These are phyloP conservation scores for Lepidium campestre DNA, from an alignment of 441 rosid species.

Conservation along the genomic window DNA sequence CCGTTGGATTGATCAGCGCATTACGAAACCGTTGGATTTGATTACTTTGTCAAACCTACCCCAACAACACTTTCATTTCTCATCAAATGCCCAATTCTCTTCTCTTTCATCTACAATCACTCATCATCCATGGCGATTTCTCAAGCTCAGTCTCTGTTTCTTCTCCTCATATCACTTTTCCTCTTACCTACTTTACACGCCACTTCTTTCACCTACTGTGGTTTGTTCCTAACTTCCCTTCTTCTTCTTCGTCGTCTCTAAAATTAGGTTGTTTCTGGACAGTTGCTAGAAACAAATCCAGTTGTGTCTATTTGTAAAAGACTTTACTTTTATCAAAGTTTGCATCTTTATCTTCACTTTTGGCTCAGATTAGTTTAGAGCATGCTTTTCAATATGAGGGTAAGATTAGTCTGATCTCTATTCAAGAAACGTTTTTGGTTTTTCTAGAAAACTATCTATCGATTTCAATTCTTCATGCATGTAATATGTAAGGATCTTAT, in stretches of 20 bases:
- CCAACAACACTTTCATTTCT: background rate
- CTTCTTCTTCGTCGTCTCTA: background rate
- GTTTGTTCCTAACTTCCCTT: conserved; percentile 13
- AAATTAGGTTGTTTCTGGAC: background rate
- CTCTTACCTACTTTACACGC: conserved; percentile 13
- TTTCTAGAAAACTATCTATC: background rate
- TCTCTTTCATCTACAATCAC: conserved; percentile 1
- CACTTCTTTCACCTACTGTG: conserved; percentile 28
- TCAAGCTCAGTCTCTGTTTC: conserved; percentile 15
- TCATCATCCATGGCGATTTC: conserved; percentile 28
- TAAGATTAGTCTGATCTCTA: background rate
- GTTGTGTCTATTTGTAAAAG: background rate
- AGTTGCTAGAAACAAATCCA: background rate
- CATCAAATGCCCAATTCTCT: background rate
- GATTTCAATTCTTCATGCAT: background rate
- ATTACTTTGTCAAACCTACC: background rate
- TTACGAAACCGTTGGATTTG: conserved; percentile 3
- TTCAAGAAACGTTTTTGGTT: background rate
- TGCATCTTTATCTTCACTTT: background rate
- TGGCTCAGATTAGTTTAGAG: background rate
- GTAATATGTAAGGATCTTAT: background rate
- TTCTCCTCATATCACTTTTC: conserved; percentile 16
- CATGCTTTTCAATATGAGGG: background rate
- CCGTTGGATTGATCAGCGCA: conserved; percentile 1
- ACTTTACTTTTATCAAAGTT: background rate